Conservation (phyloP, 1,139 yeast genomes). For the Kodamaea fungicola region DNA sequence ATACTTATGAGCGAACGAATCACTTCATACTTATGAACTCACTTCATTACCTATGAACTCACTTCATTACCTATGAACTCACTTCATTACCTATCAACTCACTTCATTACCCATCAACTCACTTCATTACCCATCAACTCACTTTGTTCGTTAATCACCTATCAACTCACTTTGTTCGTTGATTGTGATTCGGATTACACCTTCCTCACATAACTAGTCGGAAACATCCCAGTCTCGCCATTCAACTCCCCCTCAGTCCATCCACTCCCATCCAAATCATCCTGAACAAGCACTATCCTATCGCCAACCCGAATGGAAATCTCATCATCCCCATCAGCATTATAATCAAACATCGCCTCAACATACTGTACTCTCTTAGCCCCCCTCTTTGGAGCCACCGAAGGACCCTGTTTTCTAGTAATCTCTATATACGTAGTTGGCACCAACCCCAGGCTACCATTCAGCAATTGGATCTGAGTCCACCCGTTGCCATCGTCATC, state of each 20-base stretch:
- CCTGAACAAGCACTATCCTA: constrained; percentile 56
- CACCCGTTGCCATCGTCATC: constrained; percentile 93
- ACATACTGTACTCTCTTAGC: constrained; percentile 63
- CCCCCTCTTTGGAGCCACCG: constrained; percentile 82
- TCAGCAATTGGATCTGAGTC: constrained; percentile 54
- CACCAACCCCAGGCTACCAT: constrained; percentile 66
- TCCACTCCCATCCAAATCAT: constrained; percentile 83
- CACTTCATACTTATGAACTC: background rate
- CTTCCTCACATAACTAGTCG: constrained; percentile 65
- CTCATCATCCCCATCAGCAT: constrained; percentile 83
- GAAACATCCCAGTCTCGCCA: constrained; percentile 75
- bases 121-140: background rate
- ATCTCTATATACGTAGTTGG: constrained; percentile 78
- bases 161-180: background rate
- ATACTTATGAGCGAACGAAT: background rate
- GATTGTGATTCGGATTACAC: no score
- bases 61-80: no score
- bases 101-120: background rate
- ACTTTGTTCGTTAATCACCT: background rate
- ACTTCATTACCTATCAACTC: no score
- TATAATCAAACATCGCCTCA: constrained; percentile 75
- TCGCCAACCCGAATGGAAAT: constrained; percentile 73
- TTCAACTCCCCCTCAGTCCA: constrained; percentile 93
- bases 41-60: background rate
- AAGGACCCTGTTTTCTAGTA: constrained; percentile 60